Evolutionary conservation across 257 asterid genomes (phyloP).

Genomic region (Petunia secreta): DNA sequence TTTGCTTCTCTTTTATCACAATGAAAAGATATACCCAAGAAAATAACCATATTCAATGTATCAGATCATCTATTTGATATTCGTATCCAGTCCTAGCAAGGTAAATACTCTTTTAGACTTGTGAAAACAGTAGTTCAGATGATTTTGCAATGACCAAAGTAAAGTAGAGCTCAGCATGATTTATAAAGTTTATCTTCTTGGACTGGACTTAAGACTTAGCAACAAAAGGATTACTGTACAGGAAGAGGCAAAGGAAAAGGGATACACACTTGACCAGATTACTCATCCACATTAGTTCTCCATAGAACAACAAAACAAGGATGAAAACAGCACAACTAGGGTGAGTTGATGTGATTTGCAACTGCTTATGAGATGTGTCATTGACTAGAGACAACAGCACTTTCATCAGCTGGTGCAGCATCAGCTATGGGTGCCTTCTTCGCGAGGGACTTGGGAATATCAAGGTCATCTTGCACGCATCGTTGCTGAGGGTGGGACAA

Average conservation of each 20-base stretch:
- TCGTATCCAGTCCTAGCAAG: not conserved
- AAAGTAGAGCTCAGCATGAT: not conserved
- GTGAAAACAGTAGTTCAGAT: not conserved
- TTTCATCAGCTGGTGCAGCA: conserved; percentile 54
- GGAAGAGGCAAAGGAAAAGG: not conserved
- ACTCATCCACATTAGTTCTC: not conserved
- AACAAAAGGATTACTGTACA: not conserved
- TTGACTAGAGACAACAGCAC: conserved; percentile 45
- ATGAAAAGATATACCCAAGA: not conserved
- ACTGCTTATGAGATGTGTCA: conserved; percentile 34
- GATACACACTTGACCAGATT: not conserved
- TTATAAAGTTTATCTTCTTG: too few species aligned
- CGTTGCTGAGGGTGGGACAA: conserved; percentile 92
- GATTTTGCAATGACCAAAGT: not conserved
- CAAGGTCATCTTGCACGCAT: conserved; percentile 74
- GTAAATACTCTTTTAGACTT: not conserved
- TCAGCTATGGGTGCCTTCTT: conserved; percentile 57
- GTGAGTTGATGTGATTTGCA: not conserved
- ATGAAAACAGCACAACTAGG: not conserved
- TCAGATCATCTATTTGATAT: not conserved
- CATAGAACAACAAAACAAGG: conserved; percentile 1
- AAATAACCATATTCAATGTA: not conserved
- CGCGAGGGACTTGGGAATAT: conserved; percentile 68
- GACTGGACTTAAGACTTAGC: too few species aligned
- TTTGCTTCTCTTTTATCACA: conserved; percentile 2